phyloP scores from a whole-genome alignment of 805 yeast genomes.

The Kodamaea kaohsiungensis region DNA sequence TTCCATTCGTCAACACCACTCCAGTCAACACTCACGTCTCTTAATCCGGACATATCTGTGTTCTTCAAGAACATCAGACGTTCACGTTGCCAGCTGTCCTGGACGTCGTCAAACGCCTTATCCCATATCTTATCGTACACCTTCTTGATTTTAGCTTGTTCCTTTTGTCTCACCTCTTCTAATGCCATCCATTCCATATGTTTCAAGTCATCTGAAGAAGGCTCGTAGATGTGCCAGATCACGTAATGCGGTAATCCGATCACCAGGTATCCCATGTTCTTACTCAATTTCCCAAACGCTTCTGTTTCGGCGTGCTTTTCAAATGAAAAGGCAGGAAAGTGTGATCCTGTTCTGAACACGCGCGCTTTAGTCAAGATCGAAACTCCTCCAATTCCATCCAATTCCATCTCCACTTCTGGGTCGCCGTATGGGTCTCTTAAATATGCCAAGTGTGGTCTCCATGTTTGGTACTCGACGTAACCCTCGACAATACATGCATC shows the following conservation, averaged over 20 bases:
- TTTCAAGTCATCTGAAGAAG: slow-evolving; percentile 85
- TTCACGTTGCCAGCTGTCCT: slow-evolving; percentile 71
- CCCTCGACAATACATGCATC: slow-evolving; percentile 98
- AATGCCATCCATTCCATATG: slow-evolving; percentile 88
- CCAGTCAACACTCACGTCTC: slow-evolving; percentile 67
- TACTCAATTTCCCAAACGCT: slow-evolving; percentile 89
- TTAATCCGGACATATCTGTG: slow-evolving; percentile 58
- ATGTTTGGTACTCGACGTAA: slow-evolving; percentile 93
- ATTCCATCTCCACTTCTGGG: slow-evolving; percentile 87
- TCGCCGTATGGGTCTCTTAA: slow-evolving; percentile 94
- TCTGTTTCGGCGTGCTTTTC: slow-evolving; percentile 98
- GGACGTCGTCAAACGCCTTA: slow-evolving; percentile 75
- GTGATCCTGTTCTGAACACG: slow-evolving; percentile 85
- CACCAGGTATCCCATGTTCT: slow-evolving; percentile 83
- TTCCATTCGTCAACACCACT: slow-evolving; percentile 54
- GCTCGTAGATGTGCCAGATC: slow-evolving; percentile 67
- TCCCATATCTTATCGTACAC: slow-evolving; percentile 74
- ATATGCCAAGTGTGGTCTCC: slow-evolving; percentile 97
- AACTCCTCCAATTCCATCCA: slow-evolving; percentile 98
- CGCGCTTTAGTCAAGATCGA: slow-evolving; percentile 85
- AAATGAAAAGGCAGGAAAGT: slow-evolving; percentile 95
- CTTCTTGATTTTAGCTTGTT: slow-evolving; percentile 61
- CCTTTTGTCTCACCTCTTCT: slow-evolving; percentile 67
- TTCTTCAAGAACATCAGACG: slow-evolving; percentile 71
- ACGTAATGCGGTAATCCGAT: slow-evolving; percentile 82